Conservation (phyloP, 2,329 filamentous ascomycete genomes). For the Grosmannia serpens region DNA sequence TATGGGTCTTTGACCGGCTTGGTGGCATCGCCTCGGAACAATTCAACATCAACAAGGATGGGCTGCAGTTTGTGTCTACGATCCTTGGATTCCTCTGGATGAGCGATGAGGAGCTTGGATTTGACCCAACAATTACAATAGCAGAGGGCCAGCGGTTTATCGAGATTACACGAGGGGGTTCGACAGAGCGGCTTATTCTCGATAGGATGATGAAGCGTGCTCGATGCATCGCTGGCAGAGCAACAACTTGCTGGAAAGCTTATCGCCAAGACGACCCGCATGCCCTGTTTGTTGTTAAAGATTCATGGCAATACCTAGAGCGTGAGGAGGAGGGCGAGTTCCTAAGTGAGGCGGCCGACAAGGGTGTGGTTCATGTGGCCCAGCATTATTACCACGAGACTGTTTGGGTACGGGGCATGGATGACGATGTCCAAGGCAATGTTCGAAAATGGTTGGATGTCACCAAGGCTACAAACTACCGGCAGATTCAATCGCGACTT, state of each 20-base stretch:
- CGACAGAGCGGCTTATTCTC: conserved; percentile 27
- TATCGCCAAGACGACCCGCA: conserved; percentile 19
- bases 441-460: conserved; percentile 22
- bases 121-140: conserved; percentile 29
- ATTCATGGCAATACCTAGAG: conserved; percentile 26
- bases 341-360: conserved; percentile 19
- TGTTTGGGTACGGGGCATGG: conserved; percentile 13
- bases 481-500: not conserved
- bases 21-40: conserved; percentile 31
- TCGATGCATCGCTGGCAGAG: conserved; percentile 23
- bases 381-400: conserved; percentile 20
- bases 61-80: conserved; percentile 24
- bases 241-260: conserved; percentile 28
- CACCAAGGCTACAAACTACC: conserved; percentile 15
- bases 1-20: conserved; percentile 34
- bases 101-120: conserved; percentile 27
- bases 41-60: conserved; percentile 34
- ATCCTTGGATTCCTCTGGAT: conserved; percentile 32
- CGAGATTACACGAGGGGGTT: conserved; percentile 25
- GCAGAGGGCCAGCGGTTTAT: conserved; percentile 23
- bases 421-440: conserved; percentile 20
- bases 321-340: conserved; percentile 24
- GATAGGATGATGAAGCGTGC: conserved; percentile 22
- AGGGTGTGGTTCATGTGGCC: conserved; percentile 18
- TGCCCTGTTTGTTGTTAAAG: conserved; percentile 23